Percentiles rank a stretch among this genome's conserved stretches.
Conservation (phyloP, 331 rosid species). For the Quercus tomentella region DNA sequence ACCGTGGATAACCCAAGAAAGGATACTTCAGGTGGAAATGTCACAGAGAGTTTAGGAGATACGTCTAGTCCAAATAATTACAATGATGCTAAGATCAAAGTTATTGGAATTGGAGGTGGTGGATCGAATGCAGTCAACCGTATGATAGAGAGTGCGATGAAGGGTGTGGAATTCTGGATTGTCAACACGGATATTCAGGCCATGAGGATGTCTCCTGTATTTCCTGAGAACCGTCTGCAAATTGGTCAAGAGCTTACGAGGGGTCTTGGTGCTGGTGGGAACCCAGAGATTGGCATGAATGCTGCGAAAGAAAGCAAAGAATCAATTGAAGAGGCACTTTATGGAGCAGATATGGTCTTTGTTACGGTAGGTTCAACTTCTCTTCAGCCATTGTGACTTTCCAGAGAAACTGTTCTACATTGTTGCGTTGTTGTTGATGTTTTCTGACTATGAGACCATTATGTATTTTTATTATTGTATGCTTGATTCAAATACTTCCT, state of each 20-base stretch:
- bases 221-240: constrained; percentile 72
- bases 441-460: neutral
- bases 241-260: constrained; percentile 96
- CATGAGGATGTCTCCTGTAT: constrained; percentile 95
- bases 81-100: constrained; percentile 85
- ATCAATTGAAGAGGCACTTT: constrained; percentile 80
- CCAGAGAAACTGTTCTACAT: neutral
- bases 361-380: constrained; percentile 73
- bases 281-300: constrained; percentile 98
- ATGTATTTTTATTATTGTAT: neutral
- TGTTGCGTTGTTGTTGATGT: neutral
- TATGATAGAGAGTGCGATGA: constrained; percentile 97
- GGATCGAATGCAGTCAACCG: constrained; percentile 98
- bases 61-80: constrained; percentile 39
- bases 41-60: constrained; percentile 52
- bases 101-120: constrained; percentile 97
- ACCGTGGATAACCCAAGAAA: constrained; percentile 45
- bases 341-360: constrained; percentile 96
- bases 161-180: constrained; percentile 96
- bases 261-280: constrained; percentile 99
- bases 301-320: constrained; percentile 94
- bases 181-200: constrained; percentile 96
- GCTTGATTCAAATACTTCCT: neutral
- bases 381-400: constrained; percentile 21
- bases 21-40: constrained; percentile 51